These are phyloP conservation scores for Myxozyma mucilagina DNA, from an alignment of 805 yeast species.

Conservation along the genomic window DNA sequence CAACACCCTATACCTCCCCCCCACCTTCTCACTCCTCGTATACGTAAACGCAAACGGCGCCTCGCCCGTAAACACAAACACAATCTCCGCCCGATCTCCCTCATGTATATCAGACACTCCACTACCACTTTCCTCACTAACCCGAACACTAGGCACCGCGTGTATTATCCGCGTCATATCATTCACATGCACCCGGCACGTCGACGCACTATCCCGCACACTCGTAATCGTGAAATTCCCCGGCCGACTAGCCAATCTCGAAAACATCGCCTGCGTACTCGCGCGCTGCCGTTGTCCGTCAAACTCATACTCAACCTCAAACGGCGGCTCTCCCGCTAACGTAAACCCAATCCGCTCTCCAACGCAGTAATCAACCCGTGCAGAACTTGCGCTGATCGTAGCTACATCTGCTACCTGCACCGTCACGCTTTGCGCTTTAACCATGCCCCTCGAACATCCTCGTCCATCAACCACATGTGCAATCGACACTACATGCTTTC, in stretches of 20 bases:
- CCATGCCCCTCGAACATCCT: constrained; percentile 56
- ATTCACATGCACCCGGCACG: constrained; percentile 51
- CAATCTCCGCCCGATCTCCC: constrained; percentile 90
- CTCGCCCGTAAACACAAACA: constrained; percentile 76
- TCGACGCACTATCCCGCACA: constrained; percentile 70
- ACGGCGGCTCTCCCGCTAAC: constrained; percentile 78
- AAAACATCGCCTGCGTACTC: constrained; percentile 50
- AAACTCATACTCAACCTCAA: constrained; percentile 71
- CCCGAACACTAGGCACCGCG: constrained; percentile 75
- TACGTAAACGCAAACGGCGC: constrained; percentile 91
- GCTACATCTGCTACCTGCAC: constrained; percentile 78
- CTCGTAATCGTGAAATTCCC: constrained; percentile 72
- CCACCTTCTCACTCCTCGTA: constrained; percentile 62
- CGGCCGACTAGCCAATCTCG: constrained; percentile 75
- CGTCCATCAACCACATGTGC: constrained; percentile 61
- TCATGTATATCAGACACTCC: constrained; percentile 79
- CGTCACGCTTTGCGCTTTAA: constrained; percentile 46
- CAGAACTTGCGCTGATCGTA: constrained; percentile 51
- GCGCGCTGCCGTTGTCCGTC: constrained; percentile 62
- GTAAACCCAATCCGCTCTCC: constrained; percentile 85
- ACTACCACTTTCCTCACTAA: constrained; percentile 72
- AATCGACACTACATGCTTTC: constrained; percentile 65
- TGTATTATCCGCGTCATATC: constrained; percentile 48
- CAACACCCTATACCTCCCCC: constrained; percentile 49
- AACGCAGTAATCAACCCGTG: constrained; percentile 68